Conservation (phyloP, 225 moss, liverwort and hornwort species). For the Bryoerythrophyllum caledonicum region DNA sequence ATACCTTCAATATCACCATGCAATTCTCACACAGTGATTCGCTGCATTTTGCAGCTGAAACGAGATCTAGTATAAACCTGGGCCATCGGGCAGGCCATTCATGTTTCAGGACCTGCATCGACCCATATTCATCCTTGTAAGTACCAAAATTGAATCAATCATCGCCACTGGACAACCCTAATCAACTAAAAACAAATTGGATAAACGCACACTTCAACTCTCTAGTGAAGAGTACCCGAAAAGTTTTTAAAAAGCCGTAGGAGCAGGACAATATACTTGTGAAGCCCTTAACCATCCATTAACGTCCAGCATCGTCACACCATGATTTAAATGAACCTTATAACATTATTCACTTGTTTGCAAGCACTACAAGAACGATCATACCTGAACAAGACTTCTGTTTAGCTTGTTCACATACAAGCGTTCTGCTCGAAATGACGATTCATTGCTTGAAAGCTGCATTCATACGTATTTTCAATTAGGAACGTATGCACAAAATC, state of each 20-base stretch:
- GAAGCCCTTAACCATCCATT: not conserved
- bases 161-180: not conserved
- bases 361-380: not conserved
- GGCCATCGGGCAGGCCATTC: conserved; percentile 94
- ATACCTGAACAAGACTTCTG: conserved; percentile 83
- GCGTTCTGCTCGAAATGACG: conserved; percentile 73
- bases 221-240: not conserved
- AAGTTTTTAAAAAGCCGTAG: too few relatives aligned
- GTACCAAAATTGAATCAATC: not conserved
- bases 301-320: not conserved
- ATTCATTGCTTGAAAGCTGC: conserved; percentile 77
- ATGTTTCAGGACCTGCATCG: conserved; percentile 74
- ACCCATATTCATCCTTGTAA: not conserved
- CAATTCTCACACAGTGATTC: conserved; percentile 90
- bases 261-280: not conserved
- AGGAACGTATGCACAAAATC: not conserved
- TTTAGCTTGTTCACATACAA: conserved; percentile 86
- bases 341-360: not conserved
- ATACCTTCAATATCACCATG: conserved; percentile 86
- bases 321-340: not conserved
- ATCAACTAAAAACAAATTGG: too few relatives aligned
- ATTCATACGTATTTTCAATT: not conserved
- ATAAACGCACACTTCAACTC: not conserved
- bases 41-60: conserved; percentile 85
- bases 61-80: conserved; percentile 86